Evolutionary conservation across 2,329 filamentous ascomycete species (phyloP).

Genomic region (Calonectria fujianensis): DNA sequence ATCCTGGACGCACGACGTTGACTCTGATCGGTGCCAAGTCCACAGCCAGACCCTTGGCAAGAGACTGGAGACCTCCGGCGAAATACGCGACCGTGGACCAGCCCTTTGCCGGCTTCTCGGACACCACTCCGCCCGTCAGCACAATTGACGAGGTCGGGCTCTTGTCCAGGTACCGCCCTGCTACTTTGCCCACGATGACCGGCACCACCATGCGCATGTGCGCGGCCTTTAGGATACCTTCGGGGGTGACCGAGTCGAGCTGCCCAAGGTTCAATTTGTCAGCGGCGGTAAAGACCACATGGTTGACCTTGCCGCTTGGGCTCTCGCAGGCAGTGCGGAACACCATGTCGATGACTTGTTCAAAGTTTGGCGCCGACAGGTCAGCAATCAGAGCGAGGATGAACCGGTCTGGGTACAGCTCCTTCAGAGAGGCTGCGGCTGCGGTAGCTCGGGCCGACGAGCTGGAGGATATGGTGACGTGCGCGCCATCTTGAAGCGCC

Average conservation of each 20-base stretch:
- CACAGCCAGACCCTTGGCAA: conserved; percentile 45
- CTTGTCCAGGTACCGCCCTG: conserved; percentile 44
- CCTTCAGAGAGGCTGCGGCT: conserved; percentile 39
- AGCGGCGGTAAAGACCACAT: conserved; percentile 48
- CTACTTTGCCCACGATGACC: conserved; percentile 46
- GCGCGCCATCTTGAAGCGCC: conserved; percentile 44
- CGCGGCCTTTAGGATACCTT: conserved; percentile 44
- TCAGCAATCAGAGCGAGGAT: conserved; percentile 47
- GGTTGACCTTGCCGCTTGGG: conserved; percentile 39
- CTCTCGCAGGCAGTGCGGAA: conserved; percentile 29
- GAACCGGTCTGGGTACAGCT: conserved; percentile 41
- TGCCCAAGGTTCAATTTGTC: conserved; percentile 43
- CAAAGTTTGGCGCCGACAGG: conserved; percentile 38
- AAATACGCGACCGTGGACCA: conserved; percentile 47
- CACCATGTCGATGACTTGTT: conserved; percentile 43
- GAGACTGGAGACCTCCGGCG: conserved; percentile 42
- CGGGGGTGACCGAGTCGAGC: conserved; percentile 40
- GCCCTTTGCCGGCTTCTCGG: conserved; percentile 43
- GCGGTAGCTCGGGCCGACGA: conserved; percentile 38
- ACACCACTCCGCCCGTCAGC: conserved; percentile 43
- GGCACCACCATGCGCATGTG: conserved; percentile 49
- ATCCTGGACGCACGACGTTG: conserved; percentile 46
- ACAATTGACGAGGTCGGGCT: conserved; percentile 44
- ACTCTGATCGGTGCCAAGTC: conserved; percentile 48
- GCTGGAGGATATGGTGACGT: conserved; percentile 45